Conservation (phyloP, 768 basidiomycete genomes). For the Austroboletus eburneus region DNA sequence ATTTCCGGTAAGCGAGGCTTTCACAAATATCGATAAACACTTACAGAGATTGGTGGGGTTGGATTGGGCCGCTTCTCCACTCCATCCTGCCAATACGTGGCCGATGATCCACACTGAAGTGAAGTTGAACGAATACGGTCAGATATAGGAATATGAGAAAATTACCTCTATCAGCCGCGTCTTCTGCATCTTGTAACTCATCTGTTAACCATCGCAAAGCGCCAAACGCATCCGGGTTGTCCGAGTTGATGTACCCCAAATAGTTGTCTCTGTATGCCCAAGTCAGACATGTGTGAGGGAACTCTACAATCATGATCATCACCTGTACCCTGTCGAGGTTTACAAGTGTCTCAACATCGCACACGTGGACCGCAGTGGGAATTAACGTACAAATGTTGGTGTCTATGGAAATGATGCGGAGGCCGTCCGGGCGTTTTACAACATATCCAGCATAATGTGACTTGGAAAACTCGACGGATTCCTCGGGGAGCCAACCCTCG, state of each 20-base stretch:
- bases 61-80: conserved; percentile 37
- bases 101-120: conserved; percentile 43
- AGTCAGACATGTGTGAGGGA: background rate
- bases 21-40: conserved; percentile 5
- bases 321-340: conserved; percentile 3
- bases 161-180: conserved; percentile 39
- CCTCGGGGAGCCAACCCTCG: conserved; percentile 40
- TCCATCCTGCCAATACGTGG: conserved; percentile 47
- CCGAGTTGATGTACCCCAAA: conserved; percentile 45
- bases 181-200: conserved; percentile 47
- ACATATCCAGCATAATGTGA: conserved; percentile 45
- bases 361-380: background rate
- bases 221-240: conserved; percentile 39
- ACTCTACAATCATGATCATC: background rate
- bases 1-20: background rate
- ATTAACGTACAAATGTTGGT: conserved; percentile 40
- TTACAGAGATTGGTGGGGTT: conserved; percentile 43
- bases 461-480: conserved; percentile 33
- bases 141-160: background rate
- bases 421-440: conserved; percentile 38
- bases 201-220: conserved; percentile 46
- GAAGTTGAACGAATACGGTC: background rate
- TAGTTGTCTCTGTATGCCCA: conserved; percentile 33
- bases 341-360: background rate
- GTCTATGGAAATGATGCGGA: conserved; percentile 47